Percentiles rank a stretch among this genome's conserved stretches.
These are phyloP conservation scores for Flaveria robusta DNA, from an alignment of 129 eudicot species.

Conservation along the genomic window DNA sequence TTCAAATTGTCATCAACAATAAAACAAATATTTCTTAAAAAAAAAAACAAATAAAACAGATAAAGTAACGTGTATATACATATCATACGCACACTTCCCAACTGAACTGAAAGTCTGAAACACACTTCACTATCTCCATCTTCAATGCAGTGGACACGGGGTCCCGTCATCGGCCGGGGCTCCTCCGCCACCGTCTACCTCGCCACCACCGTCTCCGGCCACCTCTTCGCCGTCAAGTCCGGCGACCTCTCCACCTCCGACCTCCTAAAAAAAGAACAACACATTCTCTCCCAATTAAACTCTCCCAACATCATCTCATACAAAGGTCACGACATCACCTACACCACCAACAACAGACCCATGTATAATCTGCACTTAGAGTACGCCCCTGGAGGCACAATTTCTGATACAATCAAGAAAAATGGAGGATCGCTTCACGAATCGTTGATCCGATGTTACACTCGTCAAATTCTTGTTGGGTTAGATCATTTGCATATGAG, in stretches of 20 bases:
- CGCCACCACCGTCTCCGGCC: slow-evolving; percentile 60
- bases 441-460: slow-evolving; percentile 43
- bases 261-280: slow-evolving; percentile 52
- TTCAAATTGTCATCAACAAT: no score
- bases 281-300: slow-evolving; percentile 51
- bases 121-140: background rate
- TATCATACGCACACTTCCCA: slow-evolving; percentile 11
- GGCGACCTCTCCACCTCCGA: slow-evolving; percentile 47
- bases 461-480: slow-evolving; percentile 54
- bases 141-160: slow-evolving; percentile 75
- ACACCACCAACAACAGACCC: slow-evolving; percentile 28
- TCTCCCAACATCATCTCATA: slow-evolving; percentile 58
- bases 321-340: slow-evolving; percentile 46
- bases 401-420: slow-evolving; percentile 53
- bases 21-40: background rate
- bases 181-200: slow-evolving; percentile 73
- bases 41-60: background rate
- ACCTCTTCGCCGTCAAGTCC: slow-evolving; percentile 69
- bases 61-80: background rate
- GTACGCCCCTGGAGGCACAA: slow-evolving; percentile 56
- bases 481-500: slow-evolving; percentile 58
- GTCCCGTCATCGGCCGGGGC: slow-evolving; percentile 74
- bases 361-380: slow-evolving; percentile 63
- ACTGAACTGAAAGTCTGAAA: background rate
- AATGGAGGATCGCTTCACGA: slow-evolving; percentile 57